Conservation (phyloP, 352 stramenopile species). For the Elongisporangium senticosum region DNA sequence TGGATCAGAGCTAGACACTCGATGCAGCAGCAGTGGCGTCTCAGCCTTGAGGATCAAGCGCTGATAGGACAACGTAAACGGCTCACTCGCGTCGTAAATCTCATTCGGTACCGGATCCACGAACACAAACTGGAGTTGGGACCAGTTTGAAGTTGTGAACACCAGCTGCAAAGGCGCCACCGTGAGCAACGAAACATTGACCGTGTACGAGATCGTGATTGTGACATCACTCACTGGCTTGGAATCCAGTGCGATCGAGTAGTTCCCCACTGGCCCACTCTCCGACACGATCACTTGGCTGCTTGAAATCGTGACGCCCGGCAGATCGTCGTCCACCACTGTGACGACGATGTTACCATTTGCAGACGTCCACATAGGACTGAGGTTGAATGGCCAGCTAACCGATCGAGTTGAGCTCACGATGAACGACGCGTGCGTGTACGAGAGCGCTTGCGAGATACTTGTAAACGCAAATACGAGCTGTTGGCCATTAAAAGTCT, state of each 20-base stretch:
- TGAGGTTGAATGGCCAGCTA: slow-evolving; percentile 35
- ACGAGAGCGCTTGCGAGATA: slow-evolving; percentile 23
- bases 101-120: slow-evolving; percentile 40
- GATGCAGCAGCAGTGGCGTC: slow-evolving; percentile 36
- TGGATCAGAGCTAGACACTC: slow-evolving; percentile 28
- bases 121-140: slow-evolving; percentile 35
- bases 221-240: slow-evolving; percentile 39
- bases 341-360: slow-evolving; percentile 27
- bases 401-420: slow-evolving; percentile 18
- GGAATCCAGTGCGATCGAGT: slow-evolving; percentile 56
- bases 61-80: slow-evolving; percentile 50
- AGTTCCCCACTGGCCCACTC: slow-evolving; percentile 33
- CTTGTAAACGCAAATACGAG: slow-evolving; percentile 17
- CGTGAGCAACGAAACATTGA: slow-evolving; percentile 28
- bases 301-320: slow-evolving; percentile 44
- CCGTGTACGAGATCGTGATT: slow-evolving; percentile 38
- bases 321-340: slow-evolving; percentile 61
- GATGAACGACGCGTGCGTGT: slow-evolving; percentile 36
- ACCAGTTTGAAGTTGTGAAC: slow-evolving; percentile 50
- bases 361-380: slow-evolving; percentile 23
- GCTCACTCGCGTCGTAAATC: slow-evolving; percentile 40
- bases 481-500: slow-evolving; percentile 16
- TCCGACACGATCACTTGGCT: slow-evolving; percentile 36
- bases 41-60: slow-evolving; percentile 44
- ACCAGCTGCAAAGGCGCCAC: slow-evolving; percentile 32